These are phyloP conservation scores for Brassica cretica DNA, from an alignment of 345 rosid species.

Conservation along the genomic window DNA sequence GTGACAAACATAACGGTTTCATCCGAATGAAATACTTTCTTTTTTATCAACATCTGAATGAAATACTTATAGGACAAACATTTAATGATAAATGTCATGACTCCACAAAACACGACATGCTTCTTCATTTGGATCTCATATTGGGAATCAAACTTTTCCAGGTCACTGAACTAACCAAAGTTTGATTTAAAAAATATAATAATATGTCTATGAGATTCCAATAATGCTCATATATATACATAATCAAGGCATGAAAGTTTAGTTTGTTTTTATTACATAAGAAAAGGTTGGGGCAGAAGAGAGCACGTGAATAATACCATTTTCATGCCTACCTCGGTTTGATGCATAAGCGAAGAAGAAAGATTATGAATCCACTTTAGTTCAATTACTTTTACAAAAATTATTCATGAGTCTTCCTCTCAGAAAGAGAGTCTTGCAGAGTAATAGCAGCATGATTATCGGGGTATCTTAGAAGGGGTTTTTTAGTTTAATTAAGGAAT, in stretches of 20 bases:
- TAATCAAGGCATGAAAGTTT: conserved; percentile 1
- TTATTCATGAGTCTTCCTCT: background rate
- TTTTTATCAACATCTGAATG: too few species aligned
- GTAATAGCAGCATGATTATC: conserved; percentile 10
- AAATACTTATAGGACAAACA: too few species aligned
- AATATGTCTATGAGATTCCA: background rate
- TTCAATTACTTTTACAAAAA: background rate
- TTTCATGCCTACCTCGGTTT: background rate
- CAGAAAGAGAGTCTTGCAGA: conserved; percentile 25
- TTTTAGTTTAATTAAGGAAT: too few species aligned
- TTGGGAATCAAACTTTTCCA: too few species aligned
- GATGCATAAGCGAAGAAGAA: conserved; percentile 19
- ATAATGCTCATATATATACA: background rate
- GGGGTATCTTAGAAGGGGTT: too few species aligned
- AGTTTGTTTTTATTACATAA: conserved; percentile 8
- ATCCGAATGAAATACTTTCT: too few species aligned
- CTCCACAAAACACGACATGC: background rate
- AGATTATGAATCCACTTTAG: background rate
- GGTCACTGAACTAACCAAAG: background rate
- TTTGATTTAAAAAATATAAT: background rate
- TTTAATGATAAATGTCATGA: too few species aligned
- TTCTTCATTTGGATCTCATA: background rate
- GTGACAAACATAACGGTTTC: too few species aligned
- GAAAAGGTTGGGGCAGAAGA: conserved; percentile 11
- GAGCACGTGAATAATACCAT: conserved; percentile 13